phyloP scores from a whole-genome alignment of 345 rosid genomes.

The Barbarea vulgaris region DNA sequence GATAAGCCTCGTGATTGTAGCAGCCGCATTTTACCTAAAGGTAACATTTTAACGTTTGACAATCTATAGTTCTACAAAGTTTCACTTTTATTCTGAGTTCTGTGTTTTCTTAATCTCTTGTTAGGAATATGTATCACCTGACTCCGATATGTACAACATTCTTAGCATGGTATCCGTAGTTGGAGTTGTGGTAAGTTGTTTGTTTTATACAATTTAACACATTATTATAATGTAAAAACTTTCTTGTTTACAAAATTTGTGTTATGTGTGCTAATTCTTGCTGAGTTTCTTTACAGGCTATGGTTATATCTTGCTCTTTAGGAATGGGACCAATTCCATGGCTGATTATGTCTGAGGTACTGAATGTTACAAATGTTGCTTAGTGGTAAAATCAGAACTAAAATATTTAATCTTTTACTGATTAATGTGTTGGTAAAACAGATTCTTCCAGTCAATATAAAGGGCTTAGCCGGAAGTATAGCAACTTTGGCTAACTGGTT shows the following conservation, averaged over 20 bases:
- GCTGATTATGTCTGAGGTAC: conserved; percentile 99
- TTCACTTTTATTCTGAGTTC: conserved; percentile 15
- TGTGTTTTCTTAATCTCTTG: conserved; percentile 23
- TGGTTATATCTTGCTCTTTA: conserved; percentile 79
- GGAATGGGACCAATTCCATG: conserved; percentile 98
- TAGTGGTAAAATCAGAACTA: neutral
- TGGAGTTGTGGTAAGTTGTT: conserved; percentile 81
- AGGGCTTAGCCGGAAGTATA: conserved; percentile 91
- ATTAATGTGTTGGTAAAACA: conserved; percentile 36
- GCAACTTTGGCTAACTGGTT: conserved; percentile 93
- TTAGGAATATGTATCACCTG: conserved; percentile 61
- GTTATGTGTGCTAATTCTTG: neutral
- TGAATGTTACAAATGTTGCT: neutral
- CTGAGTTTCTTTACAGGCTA: conserved; percentile 47
- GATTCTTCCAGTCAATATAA: conserved; percentile 90
- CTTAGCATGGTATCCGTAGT: conserved; percentile 75
- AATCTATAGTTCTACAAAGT: neutral
- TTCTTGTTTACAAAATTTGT: neutral
- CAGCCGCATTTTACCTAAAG: conserved; percentile 71
- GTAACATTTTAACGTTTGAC: conserved; percentile 31
- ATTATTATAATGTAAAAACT: neutral
- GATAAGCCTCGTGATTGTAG: conserved; percentile 66
- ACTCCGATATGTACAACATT: conserved; percentile 55
- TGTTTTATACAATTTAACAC: conserved; percentile 6
- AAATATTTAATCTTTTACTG: neutral